A percentile compares a stretch with the other conserved stretches of the same genome.
Evolutionary conservation across 2,329 filamentous ascomycete genomes (phyloP).

Genomic region (Bimuria novae-zelandiae): DNA sequence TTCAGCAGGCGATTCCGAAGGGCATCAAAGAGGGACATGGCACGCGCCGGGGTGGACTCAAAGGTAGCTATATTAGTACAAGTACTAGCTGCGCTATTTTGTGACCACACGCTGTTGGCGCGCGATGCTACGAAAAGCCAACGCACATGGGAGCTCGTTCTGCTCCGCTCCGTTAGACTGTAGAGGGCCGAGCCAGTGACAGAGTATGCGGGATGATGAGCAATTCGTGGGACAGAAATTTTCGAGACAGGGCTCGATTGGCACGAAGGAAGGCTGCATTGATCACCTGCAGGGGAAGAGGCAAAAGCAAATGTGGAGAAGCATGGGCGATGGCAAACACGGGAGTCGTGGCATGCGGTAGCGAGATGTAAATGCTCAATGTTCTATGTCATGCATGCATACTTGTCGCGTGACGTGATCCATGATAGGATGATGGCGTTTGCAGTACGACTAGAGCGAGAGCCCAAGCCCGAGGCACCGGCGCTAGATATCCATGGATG

Average conservation of each 20-base stretch:
- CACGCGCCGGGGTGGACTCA: conserved; percentile 22
- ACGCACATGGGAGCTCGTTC: too few species aligned
- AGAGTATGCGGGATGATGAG: too few species aligned
- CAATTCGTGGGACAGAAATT: too few species aligned
- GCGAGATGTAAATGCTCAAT: too few species aligned
- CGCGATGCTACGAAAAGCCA: conserved; percentile 29
- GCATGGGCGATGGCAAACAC: conserved; percentile 25
- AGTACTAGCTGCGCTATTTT: conserved; percentile 29
- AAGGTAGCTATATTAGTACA: conserved; percentile 26
- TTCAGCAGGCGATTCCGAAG: conserved; percentile 20
- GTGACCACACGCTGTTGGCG: conserved; percentile 45
- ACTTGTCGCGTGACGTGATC: not conserved
- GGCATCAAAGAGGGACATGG: conserved; percentile 22
- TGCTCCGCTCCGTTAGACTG: conserved; percentile 15
- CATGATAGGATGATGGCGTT: too few species aligned
- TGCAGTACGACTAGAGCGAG: too few species aligned
- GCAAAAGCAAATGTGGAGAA: conserved; percentile 47
- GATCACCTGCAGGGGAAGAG: conserved; percentile 47
- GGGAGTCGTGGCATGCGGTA: conserved; percentile 18
- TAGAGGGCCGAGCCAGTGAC: conserved; percentile 28
- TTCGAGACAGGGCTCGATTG: conserved; percentile 38
- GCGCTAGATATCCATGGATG: too few species aligned
- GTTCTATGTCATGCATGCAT: conserved; percentile 21
- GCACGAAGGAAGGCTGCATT: conserved; percentile 41
- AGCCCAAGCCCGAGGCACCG: too few species aligned